phyloP scores from a whole-genome alignment of 768 basidiomycete species.

The Russula emetica region DNA sequence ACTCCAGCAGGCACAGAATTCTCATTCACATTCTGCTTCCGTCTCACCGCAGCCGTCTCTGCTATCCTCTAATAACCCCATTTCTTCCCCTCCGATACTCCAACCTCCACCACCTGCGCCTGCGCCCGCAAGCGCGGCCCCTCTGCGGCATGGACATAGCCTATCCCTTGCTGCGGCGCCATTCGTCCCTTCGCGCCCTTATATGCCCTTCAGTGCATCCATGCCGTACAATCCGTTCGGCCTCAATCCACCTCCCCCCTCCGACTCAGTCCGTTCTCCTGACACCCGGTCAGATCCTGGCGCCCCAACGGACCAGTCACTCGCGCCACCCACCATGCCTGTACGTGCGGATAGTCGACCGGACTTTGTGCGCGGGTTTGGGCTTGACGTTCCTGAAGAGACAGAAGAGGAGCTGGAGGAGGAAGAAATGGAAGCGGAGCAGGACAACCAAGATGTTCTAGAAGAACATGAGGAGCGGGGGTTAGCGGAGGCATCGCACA shows the following conservation, averaged over 20 bases:
- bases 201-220: constrained; percentile 35
- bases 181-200: constrained; percentile 38
- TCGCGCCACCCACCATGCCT: constrained; percentile 40
- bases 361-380: constrained; percentile 77
- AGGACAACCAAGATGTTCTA: constrained; percentile 27
- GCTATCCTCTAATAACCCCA: constrained; percentile 36
- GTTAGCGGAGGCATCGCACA: constrained; percentile 21
- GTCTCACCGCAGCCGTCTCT: constrained; percentile 58
- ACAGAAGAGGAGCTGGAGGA: constrained; percentile 52
- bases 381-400: constrained; percentile 74
- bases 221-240: constrained; percentile 64
- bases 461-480: constrained; percentile 26
- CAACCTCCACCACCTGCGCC: constrained; percentile 29
- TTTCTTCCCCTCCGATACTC: constrained; percentile 47
- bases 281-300: constrained; percentile 52
- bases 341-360: constrained; percentile 51
- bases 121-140: constrained; percentile 35
- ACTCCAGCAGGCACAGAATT: constrained; percentile 65
- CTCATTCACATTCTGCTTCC: constrained; percentile 50
- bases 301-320: constrained; percentile 45
- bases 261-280: constrained; percentile 38
- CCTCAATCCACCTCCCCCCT: constrained; percentile 49
- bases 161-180: constrained; percentile 66
- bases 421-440: constrained; percentile 26
- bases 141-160: constrained; percentile 66